Conservation (phyloP, 768 basidiomycete species). For the Suillus tomentosus region DNA sequence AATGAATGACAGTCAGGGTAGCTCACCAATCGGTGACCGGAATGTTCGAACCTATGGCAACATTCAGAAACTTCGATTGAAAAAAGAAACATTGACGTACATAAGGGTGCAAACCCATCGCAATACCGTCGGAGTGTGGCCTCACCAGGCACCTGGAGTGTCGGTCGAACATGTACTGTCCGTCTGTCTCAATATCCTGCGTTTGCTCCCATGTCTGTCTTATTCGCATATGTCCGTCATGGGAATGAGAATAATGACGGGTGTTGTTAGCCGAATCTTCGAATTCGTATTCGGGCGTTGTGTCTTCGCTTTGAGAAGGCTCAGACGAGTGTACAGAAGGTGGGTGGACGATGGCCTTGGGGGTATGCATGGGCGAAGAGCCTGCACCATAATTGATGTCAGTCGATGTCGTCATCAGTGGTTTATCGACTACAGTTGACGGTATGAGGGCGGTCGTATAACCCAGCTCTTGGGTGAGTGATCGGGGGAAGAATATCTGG, state of each 20-base stretch:
- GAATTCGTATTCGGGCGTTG: slow-evolving; percentile 43
- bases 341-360: slow-evolving; percentile 25
- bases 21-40: slow-evolving; percentile 35
- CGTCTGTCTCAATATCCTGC: slow-evolving; percentile 14
- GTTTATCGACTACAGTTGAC: slow-evolving; percentile 25
- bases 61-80: slow-evolving; percentile 1
- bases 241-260: slow-evolving; percentile 21
- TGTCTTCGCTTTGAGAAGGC: slow-evolving; percentile 30
- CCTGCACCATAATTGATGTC: slow-evolving; percentile 21
- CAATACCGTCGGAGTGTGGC: slow-evolving; percentile 32
- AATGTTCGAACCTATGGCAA: slow-evolving; percentile 32
- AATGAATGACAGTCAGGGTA: not conserved
- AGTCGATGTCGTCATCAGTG: slow-evolving; percentile 26
- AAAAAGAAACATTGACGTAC: slow-evolving; percentile 20
- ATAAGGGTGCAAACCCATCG: slow-evolving; percentile 30
- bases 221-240: slow-evolving; percentile 28
- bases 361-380: slow-evolving; percentile 25
- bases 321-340: slow-evolving; percentile 23
- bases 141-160: slow-evolving; percentile 31
- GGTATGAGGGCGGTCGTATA: slow-evolving; percentile 47
- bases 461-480: slow-evolving; percentile 63
- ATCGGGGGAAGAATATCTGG: slow-evolving; percentile 80
- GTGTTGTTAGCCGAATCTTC: slow-evolving; percentile 28
- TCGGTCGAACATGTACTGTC: slow-evolving; percentile 26
- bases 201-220: slow-evolving; percentile 22